A percentile compares a stretch with the other conserved stretches of the same genome.
These are phyloP conservation scores for Claviceps digitariae DNA, from an alignment of 2,329 filamentous ascomycete genomes.

Conservation along the genomic window DNA sequence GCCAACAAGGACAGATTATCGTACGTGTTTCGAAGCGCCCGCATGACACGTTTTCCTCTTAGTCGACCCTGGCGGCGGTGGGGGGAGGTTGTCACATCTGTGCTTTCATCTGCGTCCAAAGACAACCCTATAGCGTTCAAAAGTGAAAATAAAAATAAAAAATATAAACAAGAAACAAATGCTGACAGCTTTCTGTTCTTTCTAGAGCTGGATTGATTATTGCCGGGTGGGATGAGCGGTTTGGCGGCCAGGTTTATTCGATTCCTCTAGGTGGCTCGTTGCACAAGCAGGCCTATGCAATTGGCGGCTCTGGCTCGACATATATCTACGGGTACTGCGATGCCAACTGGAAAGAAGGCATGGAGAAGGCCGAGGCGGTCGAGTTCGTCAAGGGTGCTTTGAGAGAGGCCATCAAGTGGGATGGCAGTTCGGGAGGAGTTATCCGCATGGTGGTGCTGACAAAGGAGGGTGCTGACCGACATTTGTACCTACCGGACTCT, in stretches of 20 bases:
- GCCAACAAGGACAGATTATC: conserved; percentile 88
- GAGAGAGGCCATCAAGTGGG: conserved; percentile 96
- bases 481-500: conserved; percentile 90
- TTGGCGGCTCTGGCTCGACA: conserved; percentile 91
- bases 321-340: conserved; percentile 99
- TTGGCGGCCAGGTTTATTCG: conserved; percentile 94
- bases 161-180: background rate
- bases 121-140: no score
- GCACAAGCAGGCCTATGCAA: conserved; percentile 93
- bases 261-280: conserved; percentile 93
- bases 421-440: conserved; percentile 94
- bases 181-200: background rate
- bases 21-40: conserved; percentile 33
- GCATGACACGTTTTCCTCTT: background rate
- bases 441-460: conserved; percentile 97
- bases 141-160: background rate
- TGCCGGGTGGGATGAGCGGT: conserved; percentile 90
- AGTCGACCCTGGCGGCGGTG: background rate
- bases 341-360: conserved; percentile 85
- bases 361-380: conserved; percentile 85
- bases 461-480: conserved; percentile 74
- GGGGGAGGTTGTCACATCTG: no score
- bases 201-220: conserved; percentile 88
- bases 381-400: conserved; percentile 85
- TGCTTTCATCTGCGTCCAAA: background rate